Base-by-base conservation (phyloP, 176 grass and related monocot genomes). In the Bothriochloa decipiens region DNA sequence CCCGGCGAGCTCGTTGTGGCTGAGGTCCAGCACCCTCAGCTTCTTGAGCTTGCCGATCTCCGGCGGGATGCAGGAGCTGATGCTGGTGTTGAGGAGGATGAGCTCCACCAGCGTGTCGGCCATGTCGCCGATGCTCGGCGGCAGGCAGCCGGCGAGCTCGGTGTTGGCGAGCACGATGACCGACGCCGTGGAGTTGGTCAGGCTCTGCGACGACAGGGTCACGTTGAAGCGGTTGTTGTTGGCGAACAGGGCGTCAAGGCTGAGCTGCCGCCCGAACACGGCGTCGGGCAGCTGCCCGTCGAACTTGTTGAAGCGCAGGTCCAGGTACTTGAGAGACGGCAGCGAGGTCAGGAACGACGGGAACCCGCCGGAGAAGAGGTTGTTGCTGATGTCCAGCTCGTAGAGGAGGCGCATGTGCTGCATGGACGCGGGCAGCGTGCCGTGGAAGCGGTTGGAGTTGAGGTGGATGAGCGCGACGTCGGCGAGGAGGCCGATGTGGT, bases 81-180 rank as follows among this genome's bases (percentile, higher is more conserved):
- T 92, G 84, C 87, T 92, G 37, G 85, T 70, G 90, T 97, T 97
- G 64, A 94, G 81, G 25, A 97, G 83, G 20, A 97, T 42, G 26
- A 97, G 78, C 90, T 97, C 82, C 9, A 89, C 91, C 12, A 97
- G 85, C 66, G 95, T 97, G 60, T 86, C 83, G 41, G 84, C 86
- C 91, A 95, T 91, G 77, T 88, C 76, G 22, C 84, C 82, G 68
- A 97, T 77, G 80, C 78, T 90, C 39, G 81, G 70, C 7, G 95
- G 92, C 6, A 97, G 87, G 87, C 95, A 97, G 18, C 95, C 91
- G 7, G 66, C n/a, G 68, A 97, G 70, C 14, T 45, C 45, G 18
- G 88, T 97, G 87, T 97, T 95, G n/a, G 92, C 92, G 4, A 97
- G 80, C 72, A 97, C 95, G 74, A 97, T 91, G 4, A 97, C 95